These are phyloP conservation scores for Globisporangium camurandrum DNA, from an alignment of 352 stramenopile genomes.

Conservation along the genomic window DNA sequence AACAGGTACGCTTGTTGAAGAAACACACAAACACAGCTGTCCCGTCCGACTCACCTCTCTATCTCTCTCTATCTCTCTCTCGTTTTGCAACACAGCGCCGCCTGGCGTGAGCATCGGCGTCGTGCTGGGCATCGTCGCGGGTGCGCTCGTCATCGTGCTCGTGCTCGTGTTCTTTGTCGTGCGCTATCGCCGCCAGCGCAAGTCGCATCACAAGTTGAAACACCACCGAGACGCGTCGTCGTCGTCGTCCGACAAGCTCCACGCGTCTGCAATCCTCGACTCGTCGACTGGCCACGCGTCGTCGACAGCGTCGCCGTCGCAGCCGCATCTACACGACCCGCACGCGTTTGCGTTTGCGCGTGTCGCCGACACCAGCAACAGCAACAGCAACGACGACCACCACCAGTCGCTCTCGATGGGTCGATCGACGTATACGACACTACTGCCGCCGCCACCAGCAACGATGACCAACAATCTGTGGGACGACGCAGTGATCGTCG, in stretches of 20 bases:
- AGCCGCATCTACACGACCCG: background rate
- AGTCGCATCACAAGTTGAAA: background rate
- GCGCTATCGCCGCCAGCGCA: background rate
- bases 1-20: no score
- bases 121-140: background rate
- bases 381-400: no score
- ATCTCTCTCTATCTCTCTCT: no score
- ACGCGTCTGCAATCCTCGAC: background rate
- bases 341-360: no score
- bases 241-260: no score
- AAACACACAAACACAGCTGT: no score
- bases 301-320: background rate
- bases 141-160: background rate
- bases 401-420: no score
- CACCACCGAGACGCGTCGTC: no score
- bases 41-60: no score
- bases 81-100: background rate
- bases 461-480: slow-evolving; percentile 5
- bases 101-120: background rate
- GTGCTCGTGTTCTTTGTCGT: background rate
- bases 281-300: background rate
- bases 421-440: no score
- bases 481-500: slow-evolving; percentile 19
- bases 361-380: no score
- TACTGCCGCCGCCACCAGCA: no score